A percentile compares a stretch with the other conserved stretches of the same genome.
Conservation (phyloP, 2,329 filamentous ascomycete species). For the Cordyceps fumosorosea region DNA sequence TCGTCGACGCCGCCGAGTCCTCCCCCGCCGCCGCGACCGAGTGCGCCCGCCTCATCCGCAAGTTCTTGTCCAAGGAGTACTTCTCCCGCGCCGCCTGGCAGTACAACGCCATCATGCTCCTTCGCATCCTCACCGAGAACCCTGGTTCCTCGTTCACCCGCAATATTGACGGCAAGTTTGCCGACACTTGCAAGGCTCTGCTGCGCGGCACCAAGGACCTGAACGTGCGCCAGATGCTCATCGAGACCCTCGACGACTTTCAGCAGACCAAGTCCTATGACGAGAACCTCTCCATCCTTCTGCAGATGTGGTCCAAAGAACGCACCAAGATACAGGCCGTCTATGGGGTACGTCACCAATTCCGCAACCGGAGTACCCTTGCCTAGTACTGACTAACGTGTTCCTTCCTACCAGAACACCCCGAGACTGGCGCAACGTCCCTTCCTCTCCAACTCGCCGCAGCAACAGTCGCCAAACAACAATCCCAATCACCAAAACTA, state of each 20-base stretch:
- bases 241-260: conserved; percentile 78
- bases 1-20: conserved; percentile 92
- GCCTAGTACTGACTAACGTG: not conserved
- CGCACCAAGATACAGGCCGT: conserved; percentile 58
- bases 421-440: conserved; percentile 2
- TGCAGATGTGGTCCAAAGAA: conserved; percentile 86
- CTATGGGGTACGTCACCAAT: conserved; percentile 37
- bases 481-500: conserved; percentile 45
- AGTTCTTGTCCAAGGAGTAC: conserved; percentile 71
- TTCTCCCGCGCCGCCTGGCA: conserved; percentile 62
- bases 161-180: conserved; percentile 81
- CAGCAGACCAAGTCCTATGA: conserved; percentile 67
- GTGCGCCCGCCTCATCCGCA: conserved; percentile 73
- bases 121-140: conserved; percentile 87
- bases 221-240: conserved; percentile 75
- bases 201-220: conserved; percentile 64
- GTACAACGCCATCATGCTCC: conserved; percentile 94
- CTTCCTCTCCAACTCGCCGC: not conserved
- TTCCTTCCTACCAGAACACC: not conserved
- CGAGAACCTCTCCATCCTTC: conserved; percentile 61
- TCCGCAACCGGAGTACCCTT: not conserved
- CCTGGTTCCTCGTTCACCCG: conserved; percentile 86
- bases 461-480: conserved; percentile 11
- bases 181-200: conserved; percentile 66
- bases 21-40: conserved; percentile 79